Conservation (phyloP, 345 rosid genomes). For the Corchorus olitorius region DNA sequence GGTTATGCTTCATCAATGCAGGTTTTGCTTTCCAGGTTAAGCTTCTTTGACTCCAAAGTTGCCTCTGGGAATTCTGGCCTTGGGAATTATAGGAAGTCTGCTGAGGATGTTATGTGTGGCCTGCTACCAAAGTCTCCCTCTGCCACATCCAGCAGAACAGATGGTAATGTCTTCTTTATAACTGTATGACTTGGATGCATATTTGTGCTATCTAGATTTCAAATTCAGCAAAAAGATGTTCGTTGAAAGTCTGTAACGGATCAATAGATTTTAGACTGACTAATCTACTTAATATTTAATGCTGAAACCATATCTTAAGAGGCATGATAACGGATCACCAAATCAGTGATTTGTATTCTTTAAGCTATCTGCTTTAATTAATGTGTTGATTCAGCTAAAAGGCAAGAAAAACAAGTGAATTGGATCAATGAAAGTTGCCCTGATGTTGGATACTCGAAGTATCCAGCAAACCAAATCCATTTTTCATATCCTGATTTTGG, state of each 20-base stretch:
- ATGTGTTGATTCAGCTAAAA: neutral
- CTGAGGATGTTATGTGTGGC: constrained; percentile 94
- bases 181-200: constrained; percentile 3
- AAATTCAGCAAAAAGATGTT: neutral
- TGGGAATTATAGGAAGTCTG: constrained; percentile 66
- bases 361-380: neutral
- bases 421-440: neutral
- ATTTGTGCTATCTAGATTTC: neutral
- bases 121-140: constrained; percentile 87
- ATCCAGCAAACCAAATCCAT: neutral
- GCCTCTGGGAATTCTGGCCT: constrained; percentile 61
- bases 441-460: neutral
- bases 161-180: constrained; percentile 39
- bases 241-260: neutral
- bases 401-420: neutral
- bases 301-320: neutral
- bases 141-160: constrained; percentile 81
- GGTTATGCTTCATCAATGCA: constrained; percentile 35
- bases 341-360: neutral
- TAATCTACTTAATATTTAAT: neutral
- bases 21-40: constrained; percentile 83
- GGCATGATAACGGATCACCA: neutral
- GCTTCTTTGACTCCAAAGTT: constrained; percentile 69
- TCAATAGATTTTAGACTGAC: constrained; percentile 1
- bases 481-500: neutral